phyloP scores from a whole-genome alignment of 2,329 filamentous ascomycete species.

The Fusarium nodosum region DNA sequence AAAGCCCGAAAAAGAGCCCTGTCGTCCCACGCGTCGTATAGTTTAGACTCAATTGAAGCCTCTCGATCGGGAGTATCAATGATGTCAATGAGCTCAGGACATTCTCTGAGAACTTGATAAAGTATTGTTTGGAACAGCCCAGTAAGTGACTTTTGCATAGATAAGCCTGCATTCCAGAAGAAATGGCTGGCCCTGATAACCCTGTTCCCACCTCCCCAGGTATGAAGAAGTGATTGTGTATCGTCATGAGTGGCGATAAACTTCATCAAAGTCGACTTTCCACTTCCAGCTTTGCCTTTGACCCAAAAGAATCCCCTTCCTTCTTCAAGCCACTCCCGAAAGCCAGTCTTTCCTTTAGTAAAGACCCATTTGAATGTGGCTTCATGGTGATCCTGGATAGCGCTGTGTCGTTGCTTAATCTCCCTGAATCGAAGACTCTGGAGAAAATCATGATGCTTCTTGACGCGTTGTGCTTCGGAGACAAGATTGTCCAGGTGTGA shows the following conservation, averaged over 20 bases:
- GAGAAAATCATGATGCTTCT: background rate
- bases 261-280: slow-evolving; percentile 31
- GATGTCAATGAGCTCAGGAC: background rate
- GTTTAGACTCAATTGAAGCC: fast-evolving
- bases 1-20: background rate
- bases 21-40: background rate
- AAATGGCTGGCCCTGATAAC: slow-evolving; percentile 3
- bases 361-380: background rate
- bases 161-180: slow-evolving; percentile 9
- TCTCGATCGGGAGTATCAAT: background rate
- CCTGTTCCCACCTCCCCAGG: slow-evolving; percentile 1
- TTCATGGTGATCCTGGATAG: background rate
- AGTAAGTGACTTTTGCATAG: slow-evolving; percentile 18
- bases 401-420: slow-evolving; percentile 2
- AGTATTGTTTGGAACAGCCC: background rate
- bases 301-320: slow-evolving; percentile 11
- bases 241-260: background rate
- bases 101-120: background rate
- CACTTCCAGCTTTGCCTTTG: slow-evolving; percentile 19
- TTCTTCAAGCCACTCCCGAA: background rate
- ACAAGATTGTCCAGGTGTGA: background rate
- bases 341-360: background rate
- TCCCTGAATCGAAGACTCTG: background rate
- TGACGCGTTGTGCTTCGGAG: background rate
- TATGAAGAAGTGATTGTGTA: background rate